phyloP scores from a whole-genome alignment of 306 rosid genomes.

The Canavalia ensiformis region DNA sequence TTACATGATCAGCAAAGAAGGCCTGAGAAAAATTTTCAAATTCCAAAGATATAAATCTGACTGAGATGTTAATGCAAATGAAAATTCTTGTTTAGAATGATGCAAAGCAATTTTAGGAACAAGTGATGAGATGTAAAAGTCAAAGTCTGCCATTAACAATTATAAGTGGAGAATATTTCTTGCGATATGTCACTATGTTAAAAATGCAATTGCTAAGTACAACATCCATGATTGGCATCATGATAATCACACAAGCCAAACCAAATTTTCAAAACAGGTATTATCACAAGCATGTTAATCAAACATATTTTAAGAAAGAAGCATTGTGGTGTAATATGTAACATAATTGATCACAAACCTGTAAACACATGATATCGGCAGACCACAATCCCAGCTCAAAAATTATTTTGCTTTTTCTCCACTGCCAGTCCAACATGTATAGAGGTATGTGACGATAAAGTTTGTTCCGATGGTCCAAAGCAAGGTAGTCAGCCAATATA shows the following conservation, averaged over 20 bases:
- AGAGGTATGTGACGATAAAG: conserved; percentile 83
- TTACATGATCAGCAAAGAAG: neutral
- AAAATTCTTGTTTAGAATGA: conserved; percentile 32
- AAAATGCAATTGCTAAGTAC: conserved; percentile 25
- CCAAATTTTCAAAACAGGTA: conserved; percentile 32
- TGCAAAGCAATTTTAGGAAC: conserved; percentile 11
- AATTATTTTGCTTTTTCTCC: conserved; percentile 76
- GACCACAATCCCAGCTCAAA: conserved; percentile 93
- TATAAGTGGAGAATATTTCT: conserved; percentile 28
- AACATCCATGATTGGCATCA: conserved; percentile 13
- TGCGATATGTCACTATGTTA: conserved; percentile 25
- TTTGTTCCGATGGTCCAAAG: conserved; percentile 67
- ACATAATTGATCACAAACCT: conserved; percentile 61
- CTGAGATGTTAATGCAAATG: conserved; percentile 28
- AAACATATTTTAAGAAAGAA: conserved; percentile 33
- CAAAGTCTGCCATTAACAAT: conserved; percentile 4
- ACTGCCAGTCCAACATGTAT: conserved; percentile 78
- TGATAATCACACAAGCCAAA: conserved; percentile 36
- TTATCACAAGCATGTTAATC: conserved; percentile 31
- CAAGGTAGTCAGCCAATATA: conserved; percentile 89
- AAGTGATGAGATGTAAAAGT: conserved; percentile 11
- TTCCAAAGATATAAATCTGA: conserved; percentile 26
- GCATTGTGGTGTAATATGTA: conserved; percentile 36
- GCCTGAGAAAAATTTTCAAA: neutral
- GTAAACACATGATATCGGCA: conserved; percentile 90